phyloP scores from a whole-genome alignment of 2,329 filamentous ascomycete species.

The Sporothrix variecibatus region DNA sequence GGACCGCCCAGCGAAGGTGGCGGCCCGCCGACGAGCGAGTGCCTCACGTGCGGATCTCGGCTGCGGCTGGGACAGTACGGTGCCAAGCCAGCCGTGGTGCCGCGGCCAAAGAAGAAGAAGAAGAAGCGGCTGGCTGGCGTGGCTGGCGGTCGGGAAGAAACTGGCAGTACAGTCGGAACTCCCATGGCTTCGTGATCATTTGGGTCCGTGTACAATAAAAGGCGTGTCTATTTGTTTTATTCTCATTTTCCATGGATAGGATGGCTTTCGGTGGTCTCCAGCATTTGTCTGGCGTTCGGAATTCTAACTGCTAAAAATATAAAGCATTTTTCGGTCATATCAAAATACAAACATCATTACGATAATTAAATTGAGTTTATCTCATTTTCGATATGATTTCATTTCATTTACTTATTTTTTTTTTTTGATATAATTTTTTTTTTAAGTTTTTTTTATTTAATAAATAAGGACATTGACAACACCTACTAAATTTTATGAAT shows the following conservation, averaged over 20 bases:
- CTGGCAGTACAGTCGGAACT: slow-evolving; percentile 61
- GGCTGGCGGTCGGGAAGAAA: slow-evolving; percentile 55
- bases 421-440: not conserved
- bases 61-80: slow-evolving; percentile 76
- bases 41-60: slow-evolving; percentile 80
- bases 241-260: not conserved
- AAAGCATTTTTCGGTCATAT: not conserved
- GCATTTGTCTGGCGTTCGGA: slow-evolving; percentile 8
- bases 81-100: slow-evolving; percentile 72
- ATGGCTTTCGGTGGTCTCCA: not conserved
- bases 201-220: not conserved
- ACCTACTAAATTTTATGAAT: not conserved
- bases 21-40: slow-evolving; percentile 56
- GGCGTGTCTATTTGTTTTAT: not conserved
- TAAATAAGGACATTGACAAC: not conserved
- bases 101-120: slow-evolving; percentile 74
- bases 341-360: not conserved
- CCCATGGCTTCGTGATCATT: slow-evolving; percentile 40
- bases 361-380: not conserved
- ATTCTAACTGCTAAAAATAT: not conserved
- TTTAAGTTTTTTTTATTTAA: not conserved
- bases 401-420: not conserved
- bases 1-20: not conserved
- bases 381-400: not conserved
- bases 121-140: slow-evolving; percentile 58